These are phyloP conservation scores for Daldinia sp. DNA, from an alignment of 2,329 filamentous ascomycete species.

Conservation along the genomic window DNA sequence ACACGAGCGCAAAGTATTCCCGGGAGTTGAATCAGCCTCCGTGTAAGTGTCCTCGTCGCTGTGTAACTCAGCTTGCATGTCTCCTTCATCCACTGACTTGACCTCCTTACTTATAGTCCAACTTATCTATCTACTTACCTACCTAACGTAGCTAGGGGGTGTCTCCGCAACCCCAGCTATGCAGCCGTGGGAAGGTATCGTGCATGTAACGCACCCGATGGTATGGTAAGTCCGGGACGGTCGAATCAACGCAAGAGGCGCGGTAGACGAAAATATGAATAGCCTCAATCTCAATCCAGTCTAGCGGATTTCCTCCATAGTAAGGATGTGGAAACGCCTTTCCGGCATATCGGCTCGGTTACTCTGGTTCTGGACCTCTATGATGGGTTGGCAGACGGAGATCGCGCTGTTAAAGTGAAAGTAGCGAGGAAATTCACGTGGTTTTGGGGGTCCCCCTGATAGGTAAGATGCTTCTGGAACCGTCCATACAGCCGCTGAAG, in stretches of 20 bases:
- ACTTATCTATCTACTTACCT: slow-evolving; percentile 8
- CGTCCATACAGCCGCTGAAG: not conserved
- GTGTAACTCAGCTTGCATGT: slow-evolving; percentile 20
- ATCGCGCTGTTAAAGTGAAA: not conserved
- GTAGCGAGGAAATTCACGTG: not conserved
- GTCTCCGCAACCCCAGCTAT: not conserved
- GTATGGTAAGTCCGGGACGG: slow-evolving; percentile 11
- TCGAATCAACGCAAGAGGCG: slow-evolving; percentile 6
- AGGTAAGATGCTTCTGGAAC: not conserved
- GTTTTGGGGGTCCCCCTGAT: not conserved
- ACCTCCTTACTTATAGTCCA: not conserved
- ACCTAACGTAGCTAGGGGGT: slow-evolving; percentile 20
- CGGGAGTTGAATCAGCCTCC: not conserved
- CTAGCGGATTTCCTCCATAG: not conserved
- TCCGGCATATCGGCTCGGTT: not conserved
- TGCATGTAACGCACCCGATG: slow-evolving; percentile 28
- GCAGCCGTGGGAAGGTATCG: not conserved
- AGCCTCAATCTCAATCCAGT: slow-evolving; percentile 26
- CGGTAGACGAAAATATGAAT: slow-evolving; percentile 19
- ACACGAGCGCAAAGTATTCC: not conserved
- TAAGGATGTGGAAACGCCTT: not conserved
- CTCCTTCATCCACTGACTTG: slow-evolving; percentile 3
- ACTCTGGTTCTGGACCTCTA: not conserved
- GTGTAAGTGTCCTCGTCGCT: not conserved
- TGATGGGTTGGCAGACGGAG: not conserved